A percentile compares a stretch with the other conserved stretches of the same genome.
Conservation (phyloP, 768 basidiomycete genomes). For the Leccinum variicolor region DNA sequence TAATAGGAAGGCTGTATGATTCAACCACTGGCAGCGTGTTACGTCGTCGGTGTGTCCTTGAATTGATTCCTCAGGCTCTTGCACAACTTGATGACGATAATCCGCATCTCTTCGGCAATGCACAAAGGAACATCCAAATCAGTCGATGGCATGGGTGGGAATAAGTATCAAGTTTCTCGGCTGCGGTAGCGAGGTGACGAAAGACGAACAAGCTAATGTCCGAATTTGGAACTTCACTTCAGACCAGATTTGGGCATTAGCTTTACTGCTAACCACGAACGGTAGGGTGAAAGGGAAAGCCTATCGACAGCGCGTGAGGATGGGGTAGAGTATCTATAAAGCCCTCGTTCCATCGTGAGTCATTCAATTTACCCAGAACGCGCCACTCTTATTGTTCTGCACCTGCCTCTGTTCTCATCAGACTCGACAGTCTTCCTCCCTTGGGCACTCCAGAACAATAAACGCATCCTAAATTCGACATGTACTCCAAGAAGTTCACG, state of each 20-base stretch:
- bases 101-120: background rate
- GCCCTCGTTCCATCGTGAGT: conserved; percentile 8
- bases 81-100: background rate
- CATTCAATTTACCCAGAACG: conserved; percentile 15
- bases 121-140: conserved; percentile 25
- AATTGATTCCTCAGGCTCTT: background rate
- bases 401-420: conserved; percentile 2
- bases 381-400: conserved; percentile 32
- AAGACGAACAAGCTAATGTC: conserved; percentile 24
- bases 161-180: background rate
- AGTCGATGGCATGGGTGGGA: conserved; percentile 1
- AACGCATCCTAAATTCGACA: conserved; percentile 22
- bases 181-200: background rate
- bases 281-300: conserved; percentile 27
- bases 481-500: conserved; percentile 26
- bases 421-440: background rate
- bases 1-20: conserved; percentile 2
- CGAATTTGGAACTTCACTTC: conserved; percentile 20
- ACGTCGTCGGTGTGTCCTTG: background rate
- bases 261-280: conserved; percentile 17
- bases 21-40: background rate
- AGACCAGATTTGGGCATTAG: conserved; percentile 17
- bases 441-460: conserved; percentile 25
- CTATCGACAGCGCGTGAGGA: background rate
- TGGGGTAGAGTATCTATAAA: conserved; percentile 25